Evolutionary conservation across 768 basidiomycete genomes (phyloP), one percentile per base, ranked within the genome.

Genomic region (Nidularia pulvinata): DNA sequence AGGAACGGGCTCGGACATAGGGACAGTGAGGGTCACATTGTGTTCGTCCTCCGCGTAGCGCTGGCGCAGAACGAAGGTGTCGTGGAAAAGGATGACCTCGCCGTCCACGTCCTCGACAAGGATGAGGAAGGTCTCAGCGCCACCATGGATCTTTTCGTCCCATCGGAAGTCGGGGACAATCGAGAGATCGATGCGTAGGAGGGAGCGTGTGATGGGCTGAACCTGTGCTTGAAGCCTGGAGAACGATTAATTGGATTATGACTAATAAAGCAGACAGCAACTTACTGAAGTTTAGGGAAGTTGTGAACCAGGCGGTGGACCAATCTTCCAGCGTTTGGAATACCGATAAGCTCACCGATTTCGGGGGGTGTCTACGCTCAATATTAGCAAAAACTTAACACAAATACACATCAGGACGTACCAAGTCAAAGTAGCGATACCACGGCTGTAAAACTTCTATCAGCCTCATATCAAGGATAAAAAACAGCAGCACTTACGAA

Each of bases 111-210:
- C 96, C 68, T 98, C 95, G 25, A 98, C 94, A 30, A 96, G 67
- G 61, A 99, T 93, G 68, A 89, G 83, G 80, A 99, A 99, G 0
- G 89, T 86, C 69, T 98, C 94, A 0, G 93, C 86, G 0, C 78
- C 69, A 3, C 94, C 92, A 59, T 98, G 96, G 5, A 95, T 83
- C 68, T 93, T 93, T 62, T 94, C 92, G 36, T 98, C 95, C 97
- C 97, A 99, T 45, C 89, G 83, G 84, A 98, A 99, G 65, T 98
- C 97, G n/a, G 97, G 95, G 3, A 86, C 84, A 65, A 99, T 95
- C 2, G 93, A 93, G 13, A 99, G 72, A 58, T 98, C 96, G 52
- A 98, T 88, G 34, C 93, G 86, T 11, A 99, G 81, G 11, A 98
- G 83, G 0, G 93, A 91, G 7, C 95, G 88, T 0, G 97, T 98